Base-by-base conservation (phyloP, 352 stramenopile species). In the Phytophthora vignae region DNA sequence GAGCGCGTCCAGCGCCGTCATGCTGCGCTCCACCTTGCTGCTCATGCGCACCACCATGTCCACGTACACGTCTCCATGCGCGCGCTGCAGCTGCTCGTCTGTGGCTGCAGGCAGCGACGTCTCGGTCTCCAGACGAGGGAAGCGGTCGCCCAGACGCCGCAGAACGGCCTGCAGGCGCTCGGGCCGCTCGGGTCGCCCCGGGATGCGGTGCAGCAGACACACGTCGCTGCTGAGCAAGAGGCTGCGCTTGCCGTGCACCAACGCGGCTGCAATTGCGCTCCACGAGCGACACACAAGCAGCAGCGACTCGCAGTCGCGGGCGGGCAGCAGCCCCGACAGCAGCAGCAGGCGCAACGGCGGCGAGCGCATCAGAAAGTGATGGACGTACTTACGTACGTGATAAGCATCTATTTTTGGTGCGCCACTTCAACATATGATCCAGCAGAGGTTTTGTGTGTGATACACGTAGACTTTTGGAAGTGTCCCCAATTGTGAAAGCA, bases 21-120 rank as follows among this genome's bases (percentile, higher is more conserved):
- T 91, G 36, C 82, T 90, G 21, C 76, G 74, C 64, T 78, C 78
- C 67, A 94, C 87, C 75, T 92, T 92, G 25, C 49, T 65, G 56
- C 76, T 80, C 60, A 89, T 78, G 1, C 78, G 67, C 9, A 63
- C 59, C 14, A 93, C 71, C 67, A 87, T 78, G 48, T 90, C 64
- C 15, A 94, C 74, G 71, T 92, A 85, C 22, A 84, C 61, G 10
- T 81, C 71, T 33, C 78, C 78, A 60, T 94, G 87, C 50, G 90
- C 90, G 12, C 83, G 79, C 29, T 70, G 73, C 52, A 94, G 66
- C 44, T 94, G 87, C 40, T 73, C 65, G 6, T 82, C 50, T 1
- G 79, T 88, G 10, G 83, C 87, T 9, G 64, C 15, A 29, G 80
- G 76, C 1, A 83, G 59, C 14, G 53, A 38, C 21, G 55, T 67